Evolutionary conservation across 2,329 filamentous ascomycete genomes (phyloP).

Genomic region (Alternaria infectoria): DNA sequence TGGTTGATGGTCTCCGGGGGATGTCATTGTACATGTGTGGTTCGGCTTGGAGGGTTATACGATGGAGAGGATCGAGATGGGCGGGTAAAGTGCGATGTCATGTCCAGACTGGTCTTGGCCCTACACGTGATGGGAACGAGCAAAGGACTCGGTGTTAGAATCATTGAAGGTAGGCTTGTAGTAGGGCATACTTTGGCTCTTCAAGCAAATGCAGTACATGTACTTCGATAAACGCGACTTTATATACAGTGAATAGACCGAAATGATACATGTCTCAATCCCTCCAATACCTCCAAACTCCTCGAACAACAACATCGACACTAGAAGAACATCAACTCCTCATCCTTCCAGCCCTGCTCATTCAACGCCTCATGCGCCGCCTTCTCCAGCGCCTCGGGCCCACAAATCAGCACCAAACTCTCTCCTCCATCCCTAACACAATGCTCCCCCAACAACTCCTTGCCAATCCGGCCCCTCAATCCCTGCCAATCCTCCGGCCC

Average conservation of each 20-base stretch:
- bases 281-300: background rate
- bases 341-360: slow-evolving; percentile 72
- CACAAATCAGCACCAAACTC: slow-evolving; percentile 76
- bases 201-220: background rate
- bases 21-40: background rate
- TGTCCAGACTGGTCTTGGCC: no score
- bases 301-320: background rate
- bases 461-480: slow-evolving; percentile 69
- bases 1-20: slow-evolving; percentile 13
- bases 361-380: slow-evolving; percentile 63
- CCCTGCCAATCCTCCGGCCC: slow-evolving; percentile 72
- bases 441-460: slow-evolving; percentile 67
- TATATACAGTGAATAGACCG: background rate
- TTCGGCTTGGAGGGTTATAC: background rate
- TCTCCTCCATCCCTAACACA: slow-evolving; percentile 57
- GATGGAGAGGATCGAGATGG: background rate
- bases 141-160: background rate
- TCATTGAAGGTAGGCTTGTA: background rate
- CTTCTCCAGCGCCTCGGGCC: slow-evolving; percentile 76
- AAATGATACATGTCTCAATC: background rate
- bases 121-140: background rate
- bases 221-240: background rate
- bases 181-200: background rate
- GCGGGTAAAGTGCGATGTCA: background rate
- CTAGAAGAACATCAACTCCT: slow-evolving; percentile 78